These are phyloP conservation scores for Solanum gracilifrons DNA, from an alignment of 257 asterid species.

Conservation along the genomic window DNA sequence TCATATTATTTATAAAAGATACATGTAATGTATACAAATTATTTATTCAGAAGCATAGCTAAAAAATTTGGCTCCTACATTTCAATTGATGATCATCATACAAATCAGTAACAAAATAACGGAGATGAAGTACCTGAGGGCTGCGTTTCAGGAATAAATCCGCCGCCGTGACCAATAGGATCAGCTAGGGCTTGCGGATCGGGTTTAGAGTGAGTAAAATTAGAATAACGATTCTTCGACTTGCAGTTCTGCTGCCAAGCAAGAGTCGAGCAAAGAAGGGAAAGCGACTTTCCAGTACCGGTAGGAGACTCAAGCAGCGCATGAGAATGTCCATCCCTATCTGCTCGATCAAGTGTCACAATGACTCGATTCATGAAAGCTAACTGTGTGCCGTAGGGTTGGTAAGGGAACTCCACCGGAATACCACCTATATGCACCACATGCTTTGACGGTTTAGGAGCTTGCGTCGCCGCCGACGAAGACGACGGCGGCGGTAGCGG, in stretches of 20 bases:
- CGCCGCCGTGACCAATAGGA: constrained; percentile 82
- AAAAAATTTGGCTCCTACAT: background rate
- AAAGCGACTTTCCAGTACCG: constrained; percentile 89
- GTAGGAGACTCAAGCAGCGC: constrained; percentile 97
- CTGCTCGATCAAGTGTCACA: constrained; percentile 66
- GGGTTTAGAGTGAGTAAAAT: constrained; percentile 37
- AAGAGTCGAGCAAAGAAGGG: constrained; percentile 76
- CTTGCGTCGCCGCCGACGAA: background rate
- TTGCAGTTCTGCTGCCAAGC: constrained; percentile 85
- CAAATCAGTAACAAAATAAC: background rate
- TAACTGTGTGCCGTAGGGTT: constrained; percentile 88
- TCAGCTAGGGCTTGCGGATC: constrained; percentile 60
- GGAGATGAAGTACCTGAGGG: constrained; percentile 38
- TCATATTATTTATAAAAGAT: background rate
- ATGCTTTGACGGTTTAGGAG: constrained; percentile 21
- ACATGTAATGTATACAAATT: background rate
- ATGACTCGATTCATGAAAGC: constrained; percentile 86
- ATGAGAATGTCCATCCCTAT: constrained; percentile 62
- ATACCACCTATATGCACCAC: constrained; percentile 61
- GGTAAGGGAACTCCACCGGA: constrained; percentile 86
- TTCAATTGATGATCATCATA: background rate
- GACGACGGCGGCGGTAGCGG: background rate
- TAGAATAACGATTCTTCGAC: constrained; percentile 19
- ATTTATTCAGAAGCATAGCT: background rate
- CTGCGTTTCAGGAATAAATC: constrained; percentile 84